Evolutionary conservation across 129 eudicot genomes (phyloP).

Genomic region (Lactuca sativa): DNA sequence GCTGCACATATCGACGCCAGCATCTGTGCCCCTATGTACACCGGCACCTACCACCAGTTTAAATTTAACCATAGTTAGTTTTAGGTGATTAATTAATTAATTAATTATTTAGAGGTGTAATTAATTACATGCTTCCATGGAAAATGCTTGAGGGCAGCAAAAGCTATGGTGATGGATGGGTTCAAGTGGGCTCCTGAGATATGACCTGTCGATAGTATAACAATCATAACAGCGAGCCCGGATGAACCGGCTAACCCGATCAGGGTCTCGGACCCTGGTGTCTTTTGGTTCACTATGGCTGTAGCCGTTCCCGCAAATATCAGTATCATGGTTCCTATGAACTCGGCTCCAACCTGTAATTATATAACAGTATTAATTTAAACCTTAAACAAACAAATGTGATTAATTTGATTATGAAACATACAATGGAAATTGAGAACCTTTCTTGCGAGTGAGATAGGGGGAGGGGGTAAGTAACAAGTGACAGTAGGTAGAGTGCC

Average conservation of each 20-base stretch:
- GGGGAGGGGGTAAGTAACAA: conserved; percentile 79
- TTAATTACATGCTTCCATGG: conserved; percentile 82
- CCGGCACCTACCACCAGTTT: conserved; percentile 60
- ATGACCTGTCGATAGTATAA: conserved; percentile 85
- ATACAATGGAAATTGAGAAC: conserved; percentile 24
- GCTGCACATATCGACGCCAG: conserved; percentile 85
- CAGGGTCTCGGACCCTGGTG: conserved; percentile 75
- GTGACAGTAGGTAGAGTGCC: conserved; percentile 74
- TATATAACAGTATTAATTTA: neutral
- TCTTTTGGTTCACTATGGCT: conserved; percentile 86
- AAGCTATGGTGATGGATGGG: conserved; percentile 84
- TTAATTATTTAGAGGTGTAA: neutral
- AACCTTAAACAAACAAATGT: conserved; percentile 10
- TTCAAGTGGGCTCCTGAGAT: conserved; percentile 97
- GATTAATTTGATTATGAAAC: neutral
- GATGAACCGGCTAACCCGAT: conserved; percentile 76
- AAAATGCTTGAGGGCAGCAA: conserved; percentile 91
- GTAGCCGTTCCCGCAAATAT: conserved; percentile 90
- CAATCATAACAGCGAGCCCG: conserved; percentile 90
- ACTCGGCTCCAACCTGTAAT: conserved; percentile 88
- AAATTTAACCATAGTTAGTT: neutral
- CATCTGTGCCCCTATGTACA: conserved; percentile 78
- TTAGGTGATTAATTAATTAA: too few relatives aligned
- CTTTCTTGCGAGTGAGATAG: conserved; percentile 87
- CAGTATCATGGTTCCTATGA: conserved; percentile 83